Evolutionary conservation across 2,329 filamentous ascomycete species (phyloP), one percentile per base, ranked within the genome.

Genomic region (Fusarium napiforme): DNA sequence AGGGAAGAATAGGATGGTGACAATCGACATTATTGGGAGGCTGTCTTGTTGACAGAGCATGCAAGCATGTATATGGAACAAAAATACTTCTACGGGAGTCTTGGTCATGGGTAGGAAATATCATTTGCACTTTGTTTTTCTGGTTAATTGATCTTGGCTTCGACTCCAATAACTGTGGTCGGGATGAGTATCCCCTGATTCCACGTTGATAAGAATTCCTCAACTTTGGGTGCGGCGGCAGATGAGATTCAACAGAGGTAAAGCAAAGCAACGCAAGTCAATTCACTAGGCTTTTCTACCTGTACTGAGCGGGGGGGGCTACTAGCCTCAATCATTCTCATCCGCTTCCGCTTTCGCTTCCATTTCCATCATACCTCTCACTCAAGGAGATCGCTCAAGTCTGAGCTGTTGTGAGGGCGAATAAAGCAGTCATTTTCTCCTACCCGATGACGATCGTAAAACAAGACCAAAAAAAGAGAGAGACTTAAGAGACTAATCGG

Each of bases 41-140:
- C 62, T 71, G 52, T 77, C 53, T 71, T 78, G 61, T 67, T 62
- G 65, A 43, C 65, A 61, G 63, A 69, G 62, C 74, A 75, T 74
- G 66, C 61, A 71, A 64, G 67, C 75, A 74, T 77, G 72, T 78
- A 78, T 49, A 73, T 74, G 70, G 67, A 75, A 71, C 60, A 53
- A 73, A 72, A 77, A 70, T 45, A 64, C 69, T 69, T 73, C 65
- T 73, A 72, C 32, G 58, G 75, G 71, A 77, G 74, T 77, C 73
- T 64, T 66, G 74, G 74, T 75, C 61, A 77, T 69, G 74, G 74
- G 74, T 75, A 77, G 72, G 72, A 74, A 77, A 77, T 77, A 77
- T 77, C 72, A 77, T 73, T 55, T 73, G 64, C 64, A 71, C 66
- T 67, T 68, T 68, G 50, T 71, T 72, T 71, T 74, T 72, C 47